Evolutionary conservation across 768 basidiomycete species (phyloP).

Genomic region (Kwoniella bestiolae): DNA sequence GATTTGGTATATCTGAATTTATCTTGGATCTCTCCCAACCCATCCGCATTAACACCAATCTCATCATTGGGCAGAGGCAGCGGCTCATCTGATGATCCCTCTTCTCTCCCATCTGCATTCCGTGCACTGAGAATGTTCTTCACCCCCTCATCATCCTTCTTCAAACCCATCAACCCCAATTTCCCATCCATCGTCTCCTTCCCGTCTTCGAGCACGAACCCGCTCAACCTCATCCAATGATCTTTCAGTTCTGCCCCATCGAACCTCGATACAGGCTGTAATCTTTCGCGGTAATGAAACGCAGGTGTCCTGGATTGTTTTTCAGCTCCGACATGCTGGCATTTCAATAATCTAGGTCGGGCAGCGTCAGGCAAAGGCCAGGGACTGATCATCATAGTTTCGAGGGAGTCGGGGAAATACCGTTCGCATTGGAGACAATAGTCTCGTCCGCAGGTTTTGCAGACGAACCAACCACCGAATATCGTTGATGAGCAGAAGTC

Average conservation of each 20-base stretch:
- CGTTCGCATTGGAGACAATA: slow-evolving; percentile 82
- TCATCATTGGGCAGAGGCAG: slow-evolving; percentile 1
- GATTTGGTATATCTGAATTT: slow-evolving; percentile 26
- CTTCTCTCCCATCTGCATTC: not conserved
- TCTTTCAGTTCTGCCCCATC: slow-evolving; percentile 66
- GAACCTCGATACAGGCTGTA: slow-evolving; percentile 82
- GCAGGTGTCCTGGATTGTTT: not conserved
- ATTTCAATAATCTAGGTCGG: slow-evolving; percentile 34
- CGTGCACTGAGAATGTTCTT: not conserved
- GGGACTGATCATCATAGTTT: slow-evolving; percentile 34
- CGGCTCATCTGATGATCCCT: not conserved
- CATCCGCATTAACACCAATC: not conserved
- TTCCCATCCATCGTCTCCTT: slow-evolving; percentile 7
- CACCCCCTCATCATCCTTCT: slow-evolving; percentile 14
- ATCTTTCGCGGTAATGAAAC: slow-evolving; percentile 54
- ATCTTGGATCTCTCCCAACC: not conserved
- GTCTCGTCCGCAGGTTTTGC: slow-evolving; percentile 86
- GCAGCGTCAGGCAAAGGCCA: slow-evolving; percentile 41
- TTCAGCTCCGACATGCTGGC: slow-evolving; percentile 15
- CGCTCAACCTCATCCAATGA: slow-evolving; percentile 73
- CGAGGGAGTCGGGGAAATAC: slow-evolving; percentile 63
- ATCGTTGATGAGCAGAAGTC: slow-evolving; percentile 94
- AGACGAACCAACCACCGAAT: slow-evolving; percentile 88
- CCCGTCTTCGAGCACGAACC: slow-evolving; percentile 56
- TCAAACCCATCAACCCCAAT: slow-evolving; percentile 21